Evolutionary conservation across 2,329 filamentous ascomycete species (phyloP).

Genomic region (Fusarium sp.): DNA sequence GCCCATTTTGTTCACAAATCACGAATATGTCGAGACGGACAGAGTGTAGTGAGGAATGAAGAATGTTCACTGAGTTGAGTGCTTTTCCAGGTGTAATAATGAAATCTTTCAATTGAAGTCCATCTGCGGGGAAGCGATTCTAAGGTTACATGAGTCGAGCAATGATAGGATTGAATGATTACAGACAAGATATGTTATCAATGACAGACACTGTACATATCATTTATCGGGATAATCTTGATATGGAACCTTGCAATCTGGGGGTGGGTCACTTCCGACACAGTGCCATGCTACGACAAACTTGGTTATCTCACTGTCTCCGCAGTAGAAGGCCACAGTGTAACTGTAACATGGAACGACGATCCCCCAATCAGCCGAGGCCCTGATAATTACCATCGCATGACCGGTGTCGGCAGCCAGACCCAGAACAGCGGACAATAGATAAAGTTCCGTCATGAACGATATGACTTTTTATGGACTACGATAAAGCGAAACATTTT

Average conservation of each 20-base stretch:
- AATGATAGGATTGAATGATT: not conserved
- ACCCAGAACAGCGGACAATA: not conserved
- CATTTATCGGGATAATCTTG: not conserved
- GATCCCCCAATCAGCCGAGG: not conserved
- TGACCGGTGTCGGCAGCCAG: constrained; percentile 2
- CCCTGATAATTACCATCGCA: not conserved
- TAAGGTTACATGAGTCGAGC: not conserved
- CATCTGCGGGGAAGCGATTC: not conserved
- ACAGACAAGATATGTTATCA: constrained; percentile 1
- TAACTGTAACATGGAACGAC: not conserved
- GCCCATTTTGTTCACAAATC: not conserved
- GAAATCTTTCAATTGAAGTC: not conserved
- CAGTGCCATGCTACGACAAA: not conserved
- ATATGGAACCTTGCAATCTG: constrained; percentile 2
- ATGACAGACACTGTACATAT: not conserved
- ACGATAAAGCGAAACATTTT: not conserved
- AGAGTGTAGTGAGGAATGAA: not conserved
- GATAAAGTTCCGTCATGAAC: constrained; percentile 2
- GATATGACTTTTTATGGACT: not conserved
- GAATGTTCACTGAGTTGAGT: not conserved
- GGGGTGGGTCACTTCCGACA: not conserved
- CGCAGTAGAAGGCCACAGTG: not conserved
- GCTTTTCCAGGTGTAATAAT: not conserved
- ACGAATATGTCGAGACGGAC: not conserved
- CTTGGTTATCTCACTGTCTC: not conserved